Base-by-base conservation (phyloP, 805 yeast genomes). In the Myxozyma vanderwaltii region DNA sequence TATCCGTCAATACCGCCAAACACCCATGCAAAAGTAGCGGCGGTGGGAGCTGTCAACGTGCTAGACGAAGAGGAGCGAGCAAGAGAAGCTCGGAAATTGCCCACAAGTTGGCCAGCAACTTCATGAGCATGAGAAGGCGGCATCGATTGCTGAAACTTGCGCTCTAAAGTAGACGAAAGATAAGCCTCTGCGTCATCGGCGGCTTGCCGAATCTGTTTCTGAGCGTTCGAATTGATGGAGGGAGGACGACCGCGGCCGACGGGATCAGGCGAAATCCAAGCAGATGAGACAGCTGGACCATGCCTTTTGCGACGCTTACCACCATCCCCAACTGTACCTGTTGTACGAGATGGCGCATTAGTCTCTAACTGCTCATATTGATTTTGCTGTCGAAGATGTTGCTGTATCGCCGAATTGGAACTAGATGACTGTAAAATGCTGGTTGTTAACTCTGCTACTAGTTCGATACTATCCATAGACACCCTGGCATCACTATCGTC, bases 271-370 rank as follows among this genome's bases (percentile, higher is more conserved):
- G 56, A 33, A 15, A 57, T 44, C 64, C 62, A 61, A 5, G 62
- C 61, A 1, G 64, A 61, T 12, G 64, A 61, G 12, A 61, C 62
- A 6, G 64, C 64, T 2, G 64, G 64, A 15, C 62, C 62, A 35
- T 57, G 64, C 4, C 64, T 58, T 38, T 61, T 61, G 4, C 61
- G 53, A 12, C 63, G 56, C 27, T 56, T 59, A 26, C 41, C 40
- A 6, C 40, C n/a, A 17, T 48, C 52, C 10, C 21, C 29, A 3
- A n/a, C 35, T 15, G 21, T 38, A 36, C 43, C 43, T 38, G 46
- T 15, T 2, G n/a, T 15, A 13, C 29, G 10, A 10, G 46, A 41
- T 12, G 46, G 21, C 2, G 27, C 7, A 3, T 21, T 23, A 13
- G n/a, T 15, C 41, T 13, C 41, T 17, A 17, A 17, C 41, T 29